phyloP scores from a whole-genome alignment of 1,284 basidiomycete genomes.

The Fistulina hepatica region DNA sequence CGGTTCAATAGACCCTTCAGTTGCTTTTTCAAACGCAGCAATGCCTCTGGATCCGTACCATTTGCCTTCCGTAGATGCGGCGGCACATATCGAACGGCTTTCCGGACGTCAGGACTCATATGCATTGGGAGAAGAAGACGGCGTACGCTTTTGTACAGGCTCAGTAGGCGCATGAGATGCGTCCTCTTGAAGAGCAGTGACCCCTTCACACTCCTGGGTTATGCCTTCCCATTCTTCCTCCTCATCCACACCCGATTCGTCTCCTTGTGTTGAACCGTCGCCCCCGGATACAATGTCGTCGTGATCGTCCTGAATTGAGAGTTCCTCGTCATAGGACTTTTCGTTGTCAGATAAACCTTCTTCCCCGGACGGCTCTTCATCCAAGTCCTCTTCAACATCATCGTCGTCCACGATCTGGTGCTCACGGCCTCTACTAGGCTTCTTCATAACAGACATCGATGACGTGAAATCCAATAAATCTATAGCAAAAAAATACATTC shows the following conservation, averaged over 20 bases:
- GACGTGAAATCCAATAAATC: constrained; percentile 45
- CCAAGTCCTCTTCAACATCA: constrained; percentile 3
- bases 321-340: constrained; percentile 5
- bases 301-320: constrained; percentile 11
- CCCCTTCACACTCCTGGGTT: constrained; percentile 5
- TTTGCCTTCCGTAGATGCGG: constrained; percentile 46
- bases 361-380: constrained; percentile 5
- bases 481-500: constrained; percentile 16
- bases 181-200: too few relatives aligned
- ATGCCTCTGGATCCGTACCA: constrained; percentile 36
- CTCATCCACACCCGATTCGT: constrained; percentile 15
- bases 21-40: constrained; percentile 63
- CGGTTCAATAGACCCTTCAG: constrained; percentile 86
- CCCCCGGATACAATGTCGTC: too few relatives aligned
- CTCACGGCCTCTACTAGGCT: constrained; percentile 23
- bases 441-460: constrained; percentile 13
- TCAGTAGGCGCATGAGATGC: not conserved
- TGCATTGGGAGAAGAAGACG: not conserved
- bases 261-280: constrained; percentile 11
- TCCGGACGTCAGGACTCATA: too few relatives aligned
- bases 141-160: not conserved
- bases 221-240: constrained; percentile 26
- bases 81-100: constrained; percentile 48
- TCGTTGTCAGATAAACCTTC: constrained; percentile 3
- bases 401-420: constrained; percentile 7